Percentiles rank a stretch among this genome's conserved stretches.
These are phyloP conservation scores for Hanseniaspora mollemarum DNA, from an alignment of 805 yeast species.

Conservation along the genomic window DNA sequence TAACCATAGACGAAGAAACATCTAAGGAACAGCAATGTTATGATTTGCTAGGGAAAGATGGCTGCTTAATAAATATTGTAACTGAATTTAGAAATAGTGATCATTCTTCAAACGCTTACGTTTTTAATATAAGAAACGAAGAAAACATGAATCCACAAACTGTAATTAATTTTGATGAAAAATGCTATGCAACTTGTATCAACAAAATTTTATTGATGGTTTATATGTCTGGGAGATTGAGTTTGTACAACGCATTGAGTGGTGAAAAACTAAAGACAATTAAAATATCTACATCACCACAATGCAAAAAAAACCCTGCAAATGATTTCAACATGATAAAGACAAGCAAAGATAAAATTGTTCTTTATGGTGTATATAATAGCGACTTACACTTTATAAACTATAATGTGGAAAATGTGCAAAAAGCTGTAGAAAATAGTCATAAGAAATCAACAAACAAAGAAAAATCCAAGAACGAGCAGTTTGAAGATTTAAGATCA, in stretches of 20 bases:
- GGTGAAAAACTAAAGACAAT: conserved; percentile 27
- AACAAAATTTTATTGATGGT: conserved; percentile 26
- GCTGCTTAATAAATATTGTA: conserved; percentile 26
- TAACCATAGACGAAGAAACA: conserved; percentile 26
- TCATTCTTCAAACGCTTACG: conserved; percentile 23
- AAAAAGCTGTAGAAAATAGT: conserved; percentile 10
- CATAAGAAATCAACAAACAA: conserved; percentile 2
- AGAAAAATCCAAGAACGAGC: conserved; percentile 9
- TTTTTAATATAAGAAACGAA: conserved; percentile 23
- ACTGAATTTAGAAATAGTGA: conserved; percentile 23
- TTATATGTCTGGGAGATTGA: conserved; percentile 25
- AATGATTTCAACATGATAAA: conserved; percentile 12
- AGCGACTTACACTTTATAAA: conserved; percentile 11
- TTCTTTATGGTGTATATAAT: conserved; percentile 9
- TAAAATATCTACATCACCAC: conserved; percentile 20
- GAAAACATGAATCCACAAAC: conserved; percentile 19
- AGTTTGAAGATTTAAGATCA: conserved; percentile 5
- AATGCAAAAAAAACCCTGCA: conserved; percentile 5
- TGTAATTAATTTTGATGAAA: conserved; percentile 22
- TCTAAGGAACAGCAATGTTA: conserved; percentile 23
- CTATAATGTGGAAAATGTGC: conserved; percentile 11
- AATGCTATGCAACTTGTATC: conserved; percentile 24
- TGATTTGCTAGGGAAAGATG: conserved; percentile 28
- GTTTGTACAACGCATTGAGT: conserved; percentile 25
- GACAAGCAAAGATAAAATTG: conserved; percentile 8